Conservation (phyloP, 148 eudicot genomes). For the Hydrangea macrophylla region DNA sequence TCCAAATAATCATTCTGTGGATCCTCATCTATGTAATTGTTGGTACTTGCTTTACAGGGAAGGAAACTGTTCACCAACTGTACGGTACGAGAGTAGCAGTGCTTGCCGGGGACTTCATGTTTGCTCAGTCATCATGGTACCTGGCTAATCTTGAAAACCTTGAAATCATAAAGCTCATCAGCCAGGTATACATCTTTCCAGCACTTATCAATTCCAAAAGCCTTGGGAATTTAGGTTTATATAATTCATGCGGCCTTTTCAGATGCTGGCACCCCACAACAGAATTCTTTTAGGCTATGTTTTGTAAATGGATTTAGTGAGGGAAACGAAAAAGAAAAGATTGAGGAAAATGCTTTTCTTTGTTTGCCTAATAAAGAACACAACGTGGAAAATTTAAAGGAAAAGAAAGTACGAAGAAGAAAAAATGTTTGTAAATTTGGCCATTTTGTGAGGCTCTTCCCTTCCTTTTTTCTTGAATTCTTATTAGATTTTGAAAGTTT, state of each 20-base stretch:
- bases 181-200: slow-evolving; percentile 55
- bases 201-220: background rate
- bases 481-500: no score
- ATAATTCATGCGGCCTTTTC: background rate
- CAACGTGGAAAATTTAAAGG: no score
- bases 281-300: no score
- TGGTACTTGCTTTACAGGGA: slow-evolving; percentile 42
- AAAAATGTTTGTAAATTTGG: no score
- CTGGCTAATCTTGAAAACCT: slow-evolving; percentile 92
- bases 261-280: background rate
- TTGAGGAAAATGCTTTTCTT: no score
- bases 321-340: no score
- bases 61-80: slow-evolving; percentile 79
- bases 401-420: no score
- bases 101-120: slow-evolving; percentile 96
- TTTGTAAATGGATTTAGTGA: no score
- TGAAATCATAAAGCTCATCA: slow-evolving; percentile 91
- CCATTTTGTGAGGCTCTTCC: no score
- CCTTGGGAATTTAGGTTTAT: background rate
- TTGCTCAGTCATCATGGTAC: slow-evolving; percentile 98
- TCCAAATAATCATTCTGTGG: background rate
- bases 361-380: no score
- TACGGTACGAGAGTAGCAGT: slow-evolving; percentile 95
- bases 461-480: no score
- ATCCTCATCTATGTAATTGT: background rate